A percentile compares a stretch with the other conserved stretches of the same genome.
Conservation (phyloP, 331 rosid genomes). For the Erythrophleum ivorense region DNA sequence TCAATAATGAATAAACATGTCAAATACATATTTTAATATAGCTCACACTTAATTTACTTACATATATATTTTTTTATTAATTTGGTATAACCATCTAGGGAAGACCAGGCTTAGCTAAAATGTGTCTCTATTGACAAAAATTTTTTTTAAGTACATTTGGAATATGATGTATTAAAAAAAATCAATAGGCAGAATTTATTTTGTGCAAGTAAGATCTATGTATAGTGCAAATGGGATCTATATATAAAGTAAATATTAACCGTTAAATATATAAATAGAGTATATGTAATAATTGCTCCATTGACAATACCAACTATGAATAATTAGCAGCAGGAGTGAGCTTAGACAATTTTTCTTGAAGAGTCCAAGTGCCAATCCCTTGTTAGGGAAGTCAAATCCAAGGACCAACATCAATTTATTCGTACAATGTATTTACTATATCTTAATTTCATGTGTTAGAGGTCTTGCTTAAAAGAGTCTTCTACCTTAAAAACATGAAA, state of each 20-base stretch:
- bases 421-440: conserved; percentile 3
- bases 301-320: neutral
- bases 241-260: no score
- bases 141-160: no score
- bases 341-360: neutral
- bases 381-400: neutral
- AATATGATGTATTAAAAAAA: no score
- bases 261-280: no score
- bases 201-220: no score
- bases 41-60: no score
- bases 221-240: no score
- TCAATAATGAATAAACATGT: neutral
- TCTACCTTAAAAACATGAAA: conserved; percentile 11
- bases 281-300: neutral
- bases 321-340: neutral
- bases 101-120: neutral
- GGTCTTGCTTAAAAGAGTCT: neutral
- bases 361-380: neutral
- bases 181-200: no score
- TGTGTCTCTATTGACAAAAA: neutral
- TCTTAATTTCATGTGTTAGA: neutral
- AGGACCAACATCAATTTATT: conserved; percentile 8
- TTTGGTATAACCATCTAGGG: neutral
- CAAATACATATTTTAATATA: neutral
- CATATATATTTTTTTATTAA: no score